Evolutionary conservation across 2,329 filamentous ascomycete genomes (phyloP).

Genomic region (Lecanosticta acicola): DNA sequence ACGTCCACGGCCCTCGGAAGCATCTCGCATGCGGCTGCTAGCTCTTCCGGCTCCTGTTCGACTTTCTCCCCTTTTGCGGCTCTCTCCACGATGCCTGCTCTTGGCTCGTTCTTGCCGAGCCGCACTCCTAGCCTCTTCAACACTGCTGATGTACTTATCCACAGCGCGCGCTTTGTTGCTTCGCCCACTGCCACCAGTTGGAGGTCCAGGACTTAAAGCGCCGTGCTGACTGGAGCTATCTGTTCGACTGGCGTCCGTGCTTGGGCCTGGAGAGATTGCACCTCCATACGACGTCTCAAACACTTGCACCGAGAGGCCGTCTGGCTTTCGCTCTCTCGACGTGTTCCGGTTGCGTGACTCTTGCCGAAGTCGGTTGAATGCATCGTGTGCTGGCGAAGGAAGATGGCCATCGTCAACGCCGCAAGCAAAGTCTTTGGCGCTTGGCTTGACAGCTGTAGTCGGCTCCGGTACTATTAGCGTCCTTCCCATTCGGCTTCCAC

Average conservation of each 20-base stretch:
- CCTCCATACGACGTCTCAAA: conserved; percentile 36
- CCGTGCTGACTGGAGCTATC: conserved; percentile 33
- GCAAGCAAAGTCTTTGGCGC: conserved; percentile 14
- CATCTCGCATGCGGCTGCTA: conserved; percentile 39
- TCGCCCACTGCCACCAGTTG: conserved; percentile 46
- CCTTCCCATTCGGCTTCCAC: conserved; percentile 1
- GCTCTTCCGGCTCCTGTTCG: conserved; percentile 31
- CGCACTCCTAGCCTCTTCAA: conserved; percentile 59
- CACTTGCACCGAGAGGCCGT: conserved; percentile 53
- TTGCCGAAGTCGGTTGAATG: conserved; percentile 58
- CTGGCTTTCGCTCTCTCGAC: conserved; percentile 72
- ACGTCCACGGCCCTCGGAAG: conserved; percentile 66
- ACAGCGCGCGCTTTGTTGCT: conserved; percentile 60
- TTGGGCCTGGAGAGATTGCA: conserved; percentile 9
- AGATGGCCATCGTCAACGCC: conserved; percentile 42
- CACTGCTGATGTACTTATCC: conserved; percentile 79
- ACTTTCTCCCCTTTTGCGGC: conserved; percentile 43
- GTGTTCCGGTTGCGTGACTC: conserved; percentile 59
- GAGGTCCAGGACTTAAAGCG: conserved; percentile 34
- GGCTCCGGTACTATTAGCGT: conserved; percentile 25
- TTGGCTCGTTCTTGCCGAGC: conserved; percentile 37
- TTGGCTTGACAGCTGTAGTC: conserved; percentile 23
- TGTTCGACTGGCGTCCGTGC: conserved; percentile 11
- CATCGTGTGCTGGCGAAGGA: conserved; percentile 63
- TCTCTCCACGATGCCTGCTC: conserved; percentile 42